phyloP scores from a whole-genome alignment of 2,329 filamentous ascomycete genomes.

The Pseudogymnoascus sp. region DNA sequence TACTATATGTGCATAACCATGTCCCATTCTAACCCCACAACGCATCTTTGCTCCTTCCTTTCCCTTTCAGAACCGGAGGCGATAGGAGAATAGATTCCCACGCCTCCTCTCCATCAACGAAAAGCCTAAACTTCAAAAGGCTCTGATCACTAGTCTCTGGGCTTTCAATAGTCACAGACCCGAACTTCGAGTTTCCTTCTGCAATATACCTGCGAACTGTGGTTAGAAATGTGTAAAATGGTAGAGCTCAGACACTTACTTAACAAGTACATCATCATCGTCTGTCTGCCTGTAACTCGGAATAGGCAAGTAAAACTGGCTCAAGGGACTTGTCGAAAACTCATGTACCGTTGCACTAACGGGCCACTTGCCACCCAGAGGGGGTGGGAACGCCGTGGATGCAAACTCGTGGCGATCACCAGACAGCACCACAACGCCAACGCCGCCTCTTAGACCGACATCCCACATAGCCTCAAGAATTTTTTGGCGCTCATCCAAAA shows the following conservation, averaged over 20 bases:
- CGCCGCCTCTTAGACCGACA: conserved; percentile 57
- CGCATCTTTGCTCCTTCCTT: conserved; percentile 22
- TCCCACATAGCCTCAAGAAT: conserved; percentile 92
- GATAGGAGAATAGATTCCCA: conserved; percentile 59
- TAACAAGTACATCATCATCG: conserved; percentile 71
- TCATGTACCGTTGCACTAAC: conserved; percentile 66
- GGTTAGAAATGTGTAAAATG: background rate
- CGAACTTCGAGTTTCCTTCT: conserved; percentile 82
- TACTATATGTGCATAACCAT: background rate
- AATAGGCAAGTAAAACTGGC: conserved; percentile 86
- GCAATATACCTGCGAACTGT: conserved; percentile 56
- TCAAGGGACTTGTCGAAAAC: conserved; percentile 84
- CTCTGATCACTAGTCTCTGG: conserved; percentile 57
- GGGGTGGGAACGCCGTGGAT: conserved; percentile 69
- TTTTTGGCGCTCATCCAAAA: conserved; percentile 66
- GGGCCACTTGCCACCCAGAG: conserved; percentile 51
- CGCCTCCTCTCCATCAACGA: conserved; percentile 67
- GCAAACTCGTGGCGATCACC: conserved; percentile 97
- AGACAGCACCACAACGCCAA: conserved; percentile 74
- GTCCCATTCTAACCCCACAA: conserved; percentile 21
- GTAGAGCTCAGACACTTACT: conserved; percentile 46
- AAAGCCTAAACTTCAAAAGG: conserved; percentile 70
- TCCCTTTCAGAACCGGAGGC: conserved; percentile 29
- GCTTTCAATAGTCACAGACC: conserved; percentile 68
- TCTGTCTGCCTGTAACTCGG: conserved; percentile 77